Base-by-base conservation (phyloP, 169 alveolate genomes). In the Plasmodium adleri region DNA sequence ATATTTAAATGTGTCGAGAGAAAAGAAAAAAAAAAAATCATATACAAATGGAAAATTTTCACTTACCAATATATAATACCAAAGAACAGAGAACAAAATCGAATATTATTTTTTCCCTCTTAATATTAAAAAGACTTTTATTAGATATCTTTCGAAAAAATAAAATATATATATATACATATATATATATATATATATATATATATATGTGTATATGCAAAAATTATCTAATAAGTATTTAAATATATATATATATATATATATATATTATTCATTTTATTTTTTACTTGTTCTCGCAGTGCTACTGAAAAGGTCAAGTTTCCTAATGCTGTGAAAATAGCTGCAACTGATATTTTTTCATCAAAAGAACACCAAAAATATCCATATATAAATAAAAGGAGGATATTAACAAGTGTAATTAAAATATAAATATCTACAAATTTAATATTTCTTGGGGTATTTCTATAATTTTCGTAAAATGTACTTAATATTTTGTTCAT, bases 51-150 rank as follows among this genome's bases (percentile, higher is more conserved):
- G 4, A 63, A n/a, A 50, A 49, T 6, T 0, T 52, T 12, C 15
- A 15, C n/a, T 85, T 85, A 85, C 92, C 80, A 71, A 85, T 71
- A 49, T 85, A 60, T 54, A 85, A 32, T 22, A 85, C 52, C 56
- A 85, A 20, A 7, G 92, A 59, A 39, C 92, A 85, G 13, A 85
- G 64, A 20, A 70, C 92, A 28, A 85, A 85, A 59, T 85, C 92
- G 71, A 85, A 85, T 47, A 85, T 71, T 20, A 85, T 62, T 71
- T 85, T 85, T 52, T 85, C 92, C 50, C 86, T 58, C 26, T 85
- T 85, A 39, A 85, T 74, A 13, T 70, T 68, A 71, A 85, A 71
- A 50, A 72, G 8, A 45, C 45, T 85, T 26, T 85, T 85, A 24
- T 85, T 71, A 15, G 66, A 59, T 20, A 71, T 26, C 92, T 85